Conservation (phyloP, 257 asterid species). For the Rubia yunnanensis region DNA sequence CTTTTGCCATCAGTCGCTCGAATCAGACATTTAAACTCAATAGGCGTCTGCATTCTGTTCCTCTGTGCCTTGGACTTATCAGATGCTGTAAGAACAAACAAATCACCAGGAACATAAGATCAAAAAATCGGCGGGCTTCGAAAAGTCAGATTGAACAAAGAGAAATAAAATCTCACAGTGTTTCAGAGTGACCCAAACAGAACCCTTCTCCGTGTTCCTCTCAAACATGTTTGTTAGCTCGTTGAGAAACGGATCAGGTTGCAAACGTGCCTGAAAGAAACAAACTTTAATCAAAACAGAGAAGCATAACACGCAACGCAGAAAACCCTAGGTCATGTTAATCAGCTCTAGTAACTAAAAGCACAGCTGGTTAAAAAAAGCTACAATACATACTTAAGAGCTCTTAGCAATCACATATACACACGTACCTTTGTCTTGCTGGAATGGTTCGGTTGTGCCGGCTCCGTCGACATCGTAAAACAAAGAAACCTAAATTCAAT, state of each 20-base stretch:
- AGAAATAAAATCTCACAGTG: slow-evolving; percentile 40
- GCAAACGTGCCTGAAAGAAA: slow-evolving; percentile 51
- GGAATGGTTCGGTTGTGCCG: not conserved
- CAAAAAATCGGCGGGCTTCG: not conserved
- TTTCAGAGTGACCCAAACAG: slow-evolving; percentile 83
- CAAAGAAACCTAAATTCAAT: not conserved
- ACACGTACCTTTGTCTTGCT: not conserved
- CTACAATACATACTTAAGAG: too few relatives aligned
- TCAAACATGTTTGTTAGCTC: slow-evolving; percentile 78
- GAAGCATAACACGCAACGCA: not conserved
- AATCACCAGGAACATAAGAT: not conserved
- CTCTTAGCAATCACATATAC: not conserved
- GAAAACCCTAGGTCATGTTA: not conserved
- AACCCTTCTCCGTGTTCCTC: slow-evolving; percentile 68
- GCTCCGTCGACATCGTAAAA: not conserved
- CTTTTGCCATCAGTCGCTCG: slow-evolving; percentile 81
- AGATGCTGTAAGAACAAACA: slow-evolving; percentile 39
- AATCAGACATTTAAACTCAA: slow-evolving; percentile 62
- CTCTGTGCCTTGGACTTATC: slow-evolving; percentile 58
- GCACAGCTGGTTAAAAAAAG: too few relatives aligned
- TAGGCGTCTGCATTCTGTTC: slow-evolving; percentile 52
- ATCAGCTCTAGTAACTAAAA: too few relatives aligned
- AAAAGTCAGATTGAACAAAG: not conserved
- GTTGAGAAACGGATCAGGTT: slow-evolving; percentile 74
- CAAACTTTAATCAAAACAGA: not conserved